Percentiles rank a stretch among this genome's conserved stretches.
phyloP scores from a whole-genome alignment of 176 grass and related monocot species.

The Aechmea fasciata region DNA sequence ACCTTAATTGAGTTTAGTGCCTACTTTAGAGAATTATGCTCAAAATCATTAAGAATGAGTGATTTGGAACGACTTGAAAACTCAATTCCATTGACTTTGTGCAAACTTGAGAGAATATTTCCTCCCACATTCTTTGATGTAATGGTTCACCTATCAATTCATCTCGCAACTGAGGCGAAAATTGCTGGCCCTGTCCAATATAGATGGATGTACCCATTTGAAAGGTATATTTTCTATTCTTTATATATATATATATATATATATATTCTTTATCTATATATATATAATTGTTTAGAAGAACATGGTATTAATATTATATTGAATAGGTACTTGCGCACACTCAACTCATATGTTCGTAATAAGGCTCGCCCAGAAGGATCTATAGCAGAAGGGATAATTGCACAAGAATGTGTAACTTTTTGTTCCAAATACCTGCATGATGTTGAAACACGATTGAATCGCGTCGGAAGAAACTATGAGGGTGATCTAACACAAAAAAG shows the following conservation, averaged over 20 bases:
- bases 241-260: too few species aligned
- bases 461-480: not conserved
- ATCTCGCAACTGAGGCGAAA: too few species aligned
- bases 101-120: not conserved
- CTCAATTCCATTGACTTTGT: not conserved
- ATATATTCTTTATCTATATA: too few species aligned
- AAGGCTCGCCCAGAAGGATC: not conserved
- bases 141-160: not conserved
- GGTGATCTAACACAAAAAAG: not conserved
- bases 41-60: not conserved
- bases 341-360: not conserved
- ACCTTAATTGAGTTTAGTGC: not conserved
- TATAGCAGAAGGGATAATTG: not conserved
- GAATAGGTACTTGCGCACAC: not conserved
- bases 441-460: not conserved
- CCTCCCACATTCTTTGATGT: not conserved
- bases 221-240: too few species aligned
- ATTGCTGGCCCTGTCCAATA: too few species aligned
- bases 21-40: conserved; percentile 5
- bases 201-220: too few species aligned
- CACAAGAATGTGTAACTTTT: not conserved
- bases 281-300: too few species aligned
- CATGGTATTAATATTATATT: too few species aligned
- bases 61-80: not conserved
- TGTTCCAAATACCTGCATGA: not conserved